Percentiles rank a stretch among this genome's conserved stretches.
These are phyloP conservation scores for Orychophragmus violaceus DNA, from an alignment of 345 rosid genomes.

Conservation along the genomic window DNA sequence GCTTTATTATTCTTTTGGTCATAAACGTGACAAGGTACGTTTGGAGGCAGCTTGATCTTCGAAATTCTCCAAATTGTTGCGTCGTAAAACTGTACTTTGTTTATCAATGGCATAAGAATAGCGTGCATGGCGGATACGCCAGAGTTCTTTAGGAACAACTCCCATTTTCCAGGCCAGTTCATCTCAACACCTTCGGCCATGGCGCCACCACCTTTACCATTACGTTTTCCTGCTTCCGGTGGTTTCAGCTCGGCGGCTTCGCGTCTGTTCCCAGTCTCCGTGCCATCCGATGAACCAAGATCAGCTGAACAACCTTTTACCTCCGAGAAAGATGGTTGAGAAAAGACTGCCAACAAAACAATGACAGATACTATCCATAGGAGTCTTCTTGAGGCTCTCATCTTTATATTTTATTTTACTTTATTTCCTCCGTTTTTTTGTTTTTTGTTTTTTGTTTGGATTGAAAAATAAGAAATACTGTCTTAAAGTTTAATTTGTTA, in stretches of 20 bases:
- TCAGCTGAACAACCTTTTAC: neutral
- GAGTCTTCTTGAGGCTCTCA: constrained; percentile 17
- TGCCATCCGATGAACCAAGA: neutral
- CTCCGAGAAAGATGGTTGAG: neutral
- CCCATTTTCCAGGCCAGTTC: constrained; percentile 51
- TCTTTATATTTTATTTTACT: neutral
- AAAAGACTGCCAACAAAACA: constrained; percentile 5
- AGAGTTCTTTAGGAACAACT: constrained; percentile 41
- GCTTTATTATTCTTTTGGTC: constrained; percentile 12
- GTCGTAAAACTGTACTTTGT: constrained; percentile 62
- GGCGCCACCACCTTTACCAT: neutral
- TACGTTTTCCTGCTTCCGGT: neutral
- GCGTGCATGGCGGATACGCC: constrained; percentile 90
- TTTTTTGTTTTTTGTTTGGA: neutral
- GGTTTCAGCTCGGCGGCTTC: constrained; percentile 2
- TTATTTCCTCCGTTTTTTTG: neutral
- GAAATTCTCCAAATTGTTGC: constrained; percentile 67
- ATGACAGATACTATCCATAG: constrained; percentile 22
- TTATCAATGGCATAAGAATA: constrained; percentile 48
- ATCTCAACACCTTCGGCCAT: neutral
- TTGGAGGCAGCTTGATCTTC: constrained; percentile 33
- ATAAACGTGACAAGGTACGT: constrained; percentile 36
- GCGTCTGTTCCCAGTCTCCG: neutral
- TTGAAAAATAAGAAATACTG: neutral
- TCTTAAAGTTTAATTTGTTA: neutral